A percentile compares a stretch with the other conserved stretches of the same genome.
These are phyloP conservation scores for Colletotrichum falcatum DNA, from an alignment of 2,329 filamentous ascomycete species.

Conservation along the genomic window DNA sequence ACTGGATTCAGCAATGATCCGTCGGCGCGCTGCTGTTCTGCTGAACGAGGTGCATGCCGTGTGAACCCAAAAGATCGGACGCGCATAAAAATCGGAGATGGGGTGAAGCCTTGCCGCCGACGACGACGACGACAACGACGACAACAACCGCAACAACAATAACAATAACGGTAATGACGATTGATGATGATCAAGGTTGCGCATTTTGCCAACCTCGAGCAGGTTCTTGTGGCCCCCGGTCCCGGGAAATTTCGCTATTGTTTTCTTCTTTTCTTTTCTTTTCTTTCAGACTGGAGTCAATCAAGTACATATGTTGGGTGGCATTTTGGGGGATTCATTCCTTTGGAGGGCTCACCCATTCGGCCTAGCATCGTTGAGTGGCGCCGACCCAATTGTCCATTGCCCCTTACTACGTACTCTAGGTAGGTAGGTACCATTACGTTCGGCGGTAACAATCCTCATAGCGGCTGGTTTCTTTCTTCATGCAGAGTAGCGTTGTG, in stretches of 20 bases:
- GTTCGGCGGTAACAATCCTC: neutral
- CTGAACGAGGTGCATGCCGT: neutral
- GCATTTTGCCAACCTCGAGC: neutral
- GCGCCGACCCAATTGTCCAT: slow-evolving; percentile 21
- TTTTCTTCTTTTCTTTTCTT: too few relatives aligned
- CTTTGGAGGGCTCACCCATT: slow-evolving; percentile 18
- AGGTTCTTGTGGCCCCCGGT: neutral
- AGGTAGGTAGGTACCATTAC: neutral
- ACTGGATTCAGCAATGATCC: slow-evolving; percentile 4
- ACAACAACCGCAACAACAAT: neutral
- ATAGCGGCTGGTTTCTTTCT: slow-evolving; percentile 13
- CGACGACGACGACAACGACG: neutral
- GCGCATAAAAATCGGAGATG: slow-evolving; percentile 17
- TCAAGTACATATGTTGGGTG: slow-evolving; percentile 19
- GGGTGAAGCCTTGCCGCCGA: slow-evolving; percentile 16
- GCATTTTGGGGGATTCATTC: slow-evolving; percentile 21
- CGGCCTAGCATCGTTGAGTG: slow-evolving; percentile 25
- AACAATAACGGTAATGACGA: neutral
- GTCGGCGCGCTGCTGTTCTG: slow-evolving; percentile 16
- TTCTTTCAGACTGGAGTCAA: slow-evolving; percentile 4
- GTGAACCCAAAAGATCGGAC: slow-evolving; percentile 9
- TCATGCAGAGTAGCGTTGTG: slow-evolving; percentile 18
- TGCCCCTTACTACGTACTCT: slow-evolving; percentile 32
- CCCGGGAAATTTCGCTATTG: slow-evolving; percentile 17
- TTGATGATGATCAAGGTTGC: neutral